A percentile compares a stretch with the other conserved stretches of the same genome.
phyloP scores from a whole-genome alignment of 805 yeast genomes.

The Saccharomycopsis malanga region DNA sequence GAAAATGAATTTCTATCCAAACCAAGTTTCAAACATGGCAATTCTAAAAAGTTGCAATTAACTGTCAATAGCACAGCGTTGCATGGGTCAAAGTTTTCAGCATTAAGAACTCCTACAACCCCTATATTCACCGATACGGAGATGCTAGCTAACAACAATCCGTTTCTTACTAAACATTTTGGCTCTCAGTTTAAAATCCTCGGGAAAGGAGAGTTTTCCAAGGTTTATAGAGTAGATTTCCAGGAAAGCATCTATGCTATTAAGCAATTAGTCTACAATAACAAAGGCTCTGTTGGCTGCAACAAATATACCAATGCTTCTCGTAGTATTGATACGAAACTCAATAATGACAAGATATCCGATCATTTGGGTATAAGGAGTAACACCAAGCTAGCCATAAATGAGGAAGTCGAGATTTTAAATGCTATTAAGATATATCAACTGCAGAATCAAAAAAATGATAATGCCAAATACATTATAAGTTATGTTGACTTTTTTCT shows the following conservation, averaged over 20 bases:
- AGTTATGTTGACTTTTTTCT: slow-evolving; percentile 85
- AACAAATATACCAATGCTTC: slow-evolving; percentile 2
- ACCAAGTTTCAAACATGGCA: not conserved
- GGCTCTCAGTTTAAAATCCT: slow-evolving; percentile 57
- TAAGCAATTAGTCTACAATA: slow-evolving; percentile 33
- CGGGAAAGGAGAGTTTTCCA: slow-evolving; percentile 86
- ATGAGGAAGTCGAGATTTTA: slow-evolving; percentile 32
- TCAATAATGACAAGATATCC: slow-evolving; percentile 16
- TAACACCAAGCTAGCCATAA: slow-evolving; percentile 14
- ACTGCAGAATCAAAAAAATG: slow-evolving; percentile 26
- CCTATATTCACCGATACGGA: slow-evolving; percentile 18
- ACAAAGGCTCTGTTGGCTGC: not conserved
- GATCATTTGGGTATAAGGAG: slow-evolving; percentile 10
- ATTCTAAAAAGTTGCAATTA: not conserved
- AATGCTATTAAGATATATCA: slow-evolving; percentile 27
- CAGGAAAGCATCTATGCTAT: slow-evolving; percentile 67
- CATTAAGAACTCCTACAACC: slow-evolving; percentile 19
- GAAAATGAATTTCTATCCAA: not conserved
- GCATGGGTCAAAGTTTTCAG: not conserved
- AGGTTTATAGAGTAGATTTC: slow-evolving; percentile 75
- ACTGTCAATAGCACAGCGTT: not conserved
- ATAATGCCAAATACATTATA: slow-evolving; percentile 67
- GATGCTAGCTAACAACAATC: slow-evolving; percentile 29
- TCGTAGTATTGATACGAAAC: slow-evolving; percentile 4
- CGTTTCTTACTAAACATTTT: slow-evolving; percentile 41